These are phyloP conservation scores for Exophiala sp. DNA, from an alignment of 2,329 filamentous ascomycete genomes.

Conservation along the genomic window DNA sequence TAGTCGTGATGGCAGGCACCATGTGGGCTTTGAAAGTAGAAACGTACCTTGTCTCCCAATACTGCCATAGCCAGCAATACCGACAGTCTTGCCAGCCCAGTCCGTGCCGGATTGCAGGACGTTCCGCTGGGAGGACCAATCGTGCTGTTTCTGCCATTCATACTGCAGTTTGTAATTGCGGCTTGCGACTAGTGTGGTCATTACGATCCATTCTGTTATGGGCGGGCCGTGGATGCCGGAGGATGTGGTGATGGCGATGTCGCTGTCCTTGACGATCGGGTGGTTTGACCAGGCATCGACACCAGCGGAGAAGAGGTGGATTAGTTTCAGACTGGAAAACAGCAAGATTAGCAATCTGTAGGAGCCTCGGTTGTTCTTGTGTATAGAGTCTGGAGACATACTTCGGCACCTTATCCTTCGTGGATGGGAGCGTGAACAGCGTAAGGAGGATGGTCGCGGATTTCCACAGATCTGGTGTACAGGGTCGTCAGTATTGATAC, in stretches of 20 bases:
- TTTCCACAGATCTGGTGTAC: constrained; percentile 37
- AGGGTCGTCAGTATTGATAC: background rate
- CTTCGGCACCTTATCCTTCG: constrained; percentile 31
- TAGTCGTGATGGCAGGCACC: background rate
- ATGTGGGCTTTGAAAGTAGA: too few species aligned
- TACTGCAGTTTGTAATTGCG: constrained; percentile 55
- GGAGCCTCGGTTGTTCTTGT: background rate
- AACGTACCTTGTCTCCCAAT: constrained; percentile 58
- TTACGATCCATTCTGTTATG: constrained; percentile 64
- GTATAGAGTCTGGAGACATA: constrained; percentile 9
- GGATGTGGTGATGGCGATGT: constrained; percentile 54
- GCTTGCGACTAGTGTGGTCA: constrained; percentile 59
- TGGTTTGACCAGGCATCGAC: constrained; percentile 53
- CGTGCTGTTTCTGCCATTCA: constrained; percentile 55
- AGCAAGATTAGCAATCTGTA: constrained; percentile 25
- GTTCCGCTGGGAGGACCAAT: constrained; percentile 45
- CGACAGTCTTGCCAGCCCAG: constrained; percentile 54
- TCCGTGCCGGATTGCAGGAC: constrained; percentile 42
- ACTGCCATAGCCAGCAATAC: constrained; percentile 60
- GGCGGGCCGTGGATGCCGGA: constrained; percentile 60
- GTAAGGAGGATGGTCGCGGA: constrained; percentile 49
- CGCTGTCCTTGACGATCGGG: constrained; percentile 51
- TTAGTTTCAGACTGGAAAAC: constrained; percentile 39
- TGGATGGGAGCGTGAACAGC: constrained; percentile 43
- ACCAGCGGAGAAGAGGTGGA: constrained; percentile 58